Percentiles rank a stretch among this genome's conserved stretches.
Evolutionary conservation across 2,329 filamentous ascomycete species (phyloP).

Genomic region (Neonectria faginata): DNA sequence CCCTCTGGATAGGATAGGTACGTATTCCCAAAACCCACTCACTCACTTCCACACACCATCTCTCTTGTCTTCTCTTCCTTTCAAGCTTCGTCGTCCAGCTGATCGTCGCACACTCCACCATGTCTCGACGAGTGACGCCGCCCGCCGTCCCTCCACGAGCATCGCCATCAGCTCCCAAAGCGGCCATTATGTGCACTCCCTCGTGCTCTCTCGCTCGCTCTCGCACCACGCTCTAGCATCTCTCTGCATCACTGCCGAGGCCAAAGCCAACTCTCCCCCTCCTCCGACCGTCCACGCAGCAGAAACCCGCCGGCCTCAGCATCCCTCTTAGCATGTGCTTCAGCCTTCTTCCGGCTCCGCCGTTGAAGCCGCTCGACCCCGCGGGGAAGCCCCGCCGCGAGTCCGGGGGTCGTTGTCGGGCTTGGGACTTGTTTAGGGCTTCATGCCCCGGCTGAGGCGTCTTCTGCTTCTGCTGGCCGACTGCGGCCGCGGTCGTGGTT

Average conservation of each 20-base stretch:
- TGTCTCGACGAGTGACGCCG: constrained; percentile 21
- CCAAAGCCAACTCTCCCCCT: constrained; percentile 10
- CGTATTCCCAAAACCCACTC: background rate
- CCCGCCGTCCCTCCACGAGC: constrained; percentile 22
- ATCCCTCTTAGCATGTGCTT: constrained; percentile 33
- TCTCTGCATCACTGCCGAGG: constrained; percentile 20
- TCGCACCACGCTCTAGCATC: constrained; percentile 1
- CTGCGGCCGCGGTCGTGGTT: constrained; percentile 35
- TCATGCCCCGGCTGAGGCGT: constrained; percentile 23
- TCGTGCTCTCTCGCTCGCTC: background rate
- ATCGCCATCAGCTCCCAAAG: constrained; percentile 8
- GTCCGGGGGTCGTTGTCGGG: constrained; percentile 34
- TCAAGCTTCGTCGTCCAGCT: constrained; percentile 27
- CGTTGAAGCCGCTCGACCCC: constrained; percentile 29
- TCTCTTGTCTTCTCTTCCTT: background rate
- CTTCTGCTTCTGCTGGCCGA: constrained; percentile 13
- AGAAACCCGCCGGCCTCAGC: background rate
- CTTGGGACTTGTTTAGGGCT: constrained; percentile 34
- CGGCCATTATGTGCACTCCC: constrained; percentile 18
- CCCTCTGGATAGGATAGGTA: background rate
- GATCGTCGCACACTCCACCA: constrained; percentile 33
- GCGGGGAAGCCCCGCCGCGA: constrained; percentile 31
- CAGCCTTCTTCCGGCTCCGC: constrained; percentile 2
- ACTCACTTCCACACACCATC: constrained; percentile 5
- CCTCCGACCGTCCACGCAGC: background rate